Base-by-base conservation (phyloP, 2,329 filamentous ascomycete species). In the Elsinoe batatas region DNA sequence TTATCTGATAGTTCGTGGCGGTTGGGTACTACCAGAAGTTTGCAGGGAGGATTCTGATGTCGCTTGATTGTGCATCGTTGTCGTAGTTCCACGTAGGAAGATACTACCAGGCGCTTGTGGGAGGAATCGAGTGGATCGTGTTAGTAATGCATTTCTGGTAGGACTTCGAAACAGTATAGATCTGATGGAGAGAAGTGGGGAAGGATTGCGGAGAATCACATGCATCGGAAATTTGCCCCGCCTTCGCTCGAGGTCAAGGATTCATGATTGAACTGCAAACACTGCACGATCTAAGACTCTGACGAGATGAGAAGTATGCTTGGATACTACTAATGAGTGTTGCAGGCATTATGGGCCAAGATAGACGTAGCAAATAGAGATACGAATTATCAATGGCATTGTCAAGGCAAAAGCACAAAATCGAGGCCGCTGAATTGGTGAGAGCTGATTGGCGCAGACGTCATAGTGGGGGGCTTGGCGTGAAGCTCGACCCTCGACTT, bases 381-480 rank as follows among this genome's bases (percentile, higher is more conserved):
- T 22, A 49, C n/a, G 8, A 49, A 49, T 6, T 11, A 10, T 49
- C 30, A 49, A 49, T 49, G 44, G 26, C 26, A 49, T 20, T 13
- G 33, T 15, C n/a, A 10, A 49, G 30, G 26, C 26, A 49, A 49
- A 35, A 35, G 30, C n/a, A 15, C n/a, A 15, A 33, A 26, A 35
- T 8, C 3, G 15, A 17, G 44, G 44, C 10, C 32, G 17, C 10
- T 15, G 36, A 54, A 44, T 42, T 44, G 22, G 36, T 43, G 17
- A 32, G 10, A 37, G 13, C 10, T 43, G 38, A 54, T 37, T 51
- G 32, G 47, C 17, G 18, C 18, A 35, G 18, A 44, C 53, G 53
- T 55, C 53, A 55, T 55, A 18, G 53, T 46, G 38, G 53, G 53
- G 53, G 30, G 40, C 53, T 55, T 55, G 53, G 53, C 53, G 36